phyloP scores from a whole-genome alignment of 306 rosid genomes.

The Echinosophora koreensis region DNA sequence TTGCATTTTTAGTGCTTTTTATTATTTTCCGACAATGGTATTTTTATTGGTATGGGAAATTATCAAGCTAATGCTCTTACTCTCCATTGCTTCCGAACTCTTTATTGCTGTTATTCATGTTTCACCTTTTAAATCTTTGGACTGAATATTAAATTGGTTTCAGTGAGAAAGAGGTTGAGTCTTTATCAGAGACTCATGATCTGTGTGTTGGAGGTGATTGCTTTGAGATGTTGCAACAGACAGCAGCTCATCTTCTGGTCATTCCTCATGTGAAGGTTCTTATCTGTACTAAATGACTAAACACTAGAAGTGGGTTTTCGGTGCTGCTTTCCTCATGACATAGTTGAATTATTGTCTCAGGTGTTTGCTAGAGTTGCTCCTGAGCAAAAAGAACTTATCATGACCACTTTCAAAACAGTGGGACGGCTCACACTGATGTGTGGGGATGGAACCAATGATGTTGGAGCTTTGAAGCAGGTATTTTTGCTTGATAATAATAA shows the following conservation, averaged over 20 bases:
- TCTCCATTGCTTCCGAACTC: background rate
- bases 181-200: conserved; percentile 86
- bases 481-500: conserved; percentile 26
- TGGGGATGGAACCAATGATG: conserved; percentile 99
- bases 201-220: conserved; percentile 98
- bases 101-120: background rate
- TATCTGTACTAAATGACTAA: conserved; percentile 24
- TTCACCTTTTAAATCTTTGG: conserved; percentile 2
- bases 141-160: conserved; percentile 46
- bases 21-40: background rate
- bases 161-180: conserved; percentile 84
- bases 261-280: conserved; percentile 90
- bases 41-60: conserved; percentile 24
- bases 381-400: conserved; percentile 94
- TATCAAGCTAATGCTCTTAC: background rate
- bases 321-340: conserved; percentile 45
- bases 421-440: conserved; percentile 97
- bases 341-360: conserved; percentile 53
- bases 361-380: conserved; percentile 99
- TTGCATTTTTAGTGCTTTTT: background rate
- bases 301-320: conserved; percentile 30
- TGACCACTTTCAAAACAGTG: conserved; percentile 95
- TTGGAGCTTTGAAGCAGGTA: conserved; percentile 99
- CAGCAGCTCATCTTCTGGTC: conserved; percentile 74
- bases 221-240: conserved; percentile 88